phyloP scores from a whole-genome alignment of 345 rosid genomes.

The Pistacia atlantica region DNA sequence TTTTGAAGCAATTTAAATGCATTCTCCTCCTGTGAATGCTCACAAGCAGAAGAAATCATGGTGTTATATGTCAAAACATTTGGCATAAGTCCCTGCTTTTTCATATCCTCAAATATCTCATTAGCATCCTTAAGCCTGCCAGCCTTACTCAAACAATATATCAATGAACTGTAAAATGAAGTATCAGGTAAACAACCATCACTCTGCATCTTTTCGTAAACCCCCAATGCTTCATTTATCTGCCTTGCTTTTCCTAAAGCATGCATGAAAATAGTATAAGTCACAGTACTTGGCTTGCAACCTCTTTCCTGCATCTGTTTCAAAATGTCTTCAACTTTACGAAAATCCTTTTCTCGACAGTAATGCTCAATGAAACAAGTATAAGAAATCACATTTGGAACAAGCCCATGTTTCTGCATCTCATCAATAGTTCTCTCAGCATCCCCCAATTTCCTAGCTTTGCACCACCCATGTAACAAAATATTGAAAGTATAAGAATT shows the following conservation, averaged over 20 bases:
- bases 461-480: conserved; percentile 82
- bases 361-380: conserved; percentile 72
- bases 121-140: conserved; percentile 73
- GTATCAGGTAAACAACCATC: conserved; percentile 65
- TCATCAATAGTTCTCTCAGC: conserved; percentile 57
- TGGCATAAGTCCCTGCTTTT: conserved; percentile 54
- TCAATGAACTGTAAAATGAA: conserved; percentile 66
- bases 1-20: conserved; percentile 60
- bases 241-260: conserved; percentile 72
- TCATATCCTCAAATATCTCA: conserved; percentile 79
- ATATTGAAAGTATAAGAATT: conserved; percentile 49
- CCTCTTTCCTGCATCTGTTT: conserved; percentile 70
- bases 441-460: conserved; percentile 56
- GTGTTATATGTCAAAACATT: conserved; percentile 57
- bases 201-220: conserved; percentile 74
- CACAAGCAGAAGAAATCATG: conserved; percentile 62
- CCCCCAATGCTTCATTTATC: conserved; percentile 59
- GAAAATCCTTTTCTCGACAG: conserved; percentile 68
- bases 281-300: conserved; percentile 56
- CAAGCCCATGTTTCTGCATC: conserved; percentile 53
- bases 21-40: conserved; percentile 54
- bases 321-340: conserved; percentile 52
- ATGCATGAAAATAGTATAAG: conserved; percentile 73
- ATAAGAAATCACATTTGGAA: conserved; percentile 62
- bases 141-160: conserved; percentile 57